Percentiles rank a stretch among this genome's conserved stretches.
phyloP scores from a whole-genome alignment of 2,329 filamentous ascomycete species.

The Aspergillus thermomutatus region DNA sequence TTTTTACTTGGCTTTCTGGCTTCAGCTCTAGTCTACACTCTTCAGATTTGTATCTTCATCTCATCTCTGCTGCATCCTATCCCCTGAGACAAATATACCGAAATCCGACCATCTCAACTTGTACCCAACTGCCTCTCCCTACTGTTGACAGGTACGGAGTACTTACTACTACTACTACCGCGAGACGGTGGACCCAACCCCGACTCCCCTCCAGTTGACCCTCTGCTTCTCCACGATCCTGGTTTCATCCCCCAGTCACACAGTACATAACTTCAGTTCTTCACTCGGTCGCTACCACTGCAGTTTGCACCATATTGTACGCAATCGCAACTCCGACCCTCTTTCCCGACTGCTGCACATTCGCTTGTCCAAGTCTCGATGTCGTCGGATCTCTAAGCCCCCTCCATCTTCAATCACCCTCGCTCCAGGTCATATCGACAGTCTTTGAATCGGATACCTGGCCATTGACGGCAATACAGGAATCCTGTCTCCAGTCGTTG shows the following conservation, averaged over 20 bases:
- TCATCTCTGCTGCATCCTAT: background rate
- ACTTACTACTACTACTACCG: background rate
- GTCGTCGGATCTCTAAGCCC: background rate
- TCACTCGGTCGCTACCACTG: background rate
- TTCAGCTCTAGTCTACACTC: background rate
- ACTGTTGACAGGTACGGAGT: background rate
- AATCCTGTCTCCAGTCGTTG: background rate
- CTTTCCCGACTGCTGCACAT: background rate
- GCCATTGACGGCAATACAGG: background rate
- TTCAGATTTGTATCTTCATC: background rate
- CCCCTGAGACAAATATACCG: background rate
- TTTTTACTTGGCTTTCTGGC: background rate
- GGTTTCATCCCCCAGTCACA: background rate
- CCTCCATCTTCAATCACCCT: background rate
- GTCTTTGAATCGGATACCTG: background rate
- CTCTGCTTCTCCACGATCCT: background rate
- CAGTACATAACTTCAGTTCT: background rate
- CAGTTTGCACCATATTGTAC: background rate
- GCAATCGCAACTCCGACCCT: no score
- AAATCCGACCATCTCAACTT: background rate
- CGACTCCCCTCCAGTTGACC: background rate
- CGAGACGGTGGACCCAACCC: background rate
- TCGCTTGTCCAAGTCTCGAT: background rate
- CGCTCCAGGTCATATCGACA: background rate
- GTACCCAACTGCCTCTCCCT: background rate